Base-by-base conservation (phyloP, 345 rosid genomes). In the Orychophragmus violaceus region DNA sequence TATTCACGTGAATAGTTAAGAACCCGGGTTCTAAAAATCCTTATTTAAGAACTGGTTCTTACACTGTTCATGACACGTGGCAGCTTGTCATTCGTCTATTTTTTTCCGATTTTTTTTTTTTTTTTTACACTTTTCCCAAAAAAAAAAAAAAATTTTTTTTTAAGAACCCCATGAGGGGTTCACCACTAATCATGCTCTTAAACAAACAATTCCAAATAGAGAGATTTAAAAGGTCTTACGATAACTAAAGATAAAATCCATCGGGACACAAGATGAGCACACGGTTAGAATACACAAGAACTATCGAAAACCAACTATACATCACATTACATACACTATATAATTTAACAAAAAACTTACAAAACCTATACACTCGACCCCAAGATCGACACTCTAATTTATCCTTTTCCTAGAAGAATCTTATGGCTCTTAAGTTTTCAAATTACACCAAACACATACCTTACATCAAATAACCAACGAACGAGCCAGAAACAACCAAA, bases 371-470 rank as follows among this genome's bases (percentile, higher is more conserved):
- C 49, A 64, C 35, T 6, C 3, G 13, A 27, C 19, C 24, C 21
- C 22, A 53, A 66, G 30, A 14, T 27, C 30, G 25, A 54, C 52
- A 53, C 29, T 41, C 36, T 65, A 52, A 53, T 7, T 32, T 5
- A 27, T 58, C 64, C 2, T 59, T 42, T 28, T 28, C 25, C 53
- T 44, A 63, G 8, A 63, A 63, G 32, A 63, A n/a, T n/a, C n/a
- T 19, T 49, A 46, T 32, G 44, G 68, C 55, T 63, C 53, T 29
- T 5, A 21, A 25, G 33, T 12, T 48, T 9, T 21, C 29, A 49
- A 21, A 41, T n/a, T 8, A 53, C 22, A 22, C 52, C 24, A 13
- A 66, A 32, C 61, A 54, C 53, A 42, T 62, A 54, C 33, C 24
- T 14, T 28, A 55, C 53, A 55, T 44, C 33, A 56, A 42, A 32